Evolutionary conservation across 108 stramenopile species (phyloP).

Genomic region (Nitzschia sp.): DNA sequence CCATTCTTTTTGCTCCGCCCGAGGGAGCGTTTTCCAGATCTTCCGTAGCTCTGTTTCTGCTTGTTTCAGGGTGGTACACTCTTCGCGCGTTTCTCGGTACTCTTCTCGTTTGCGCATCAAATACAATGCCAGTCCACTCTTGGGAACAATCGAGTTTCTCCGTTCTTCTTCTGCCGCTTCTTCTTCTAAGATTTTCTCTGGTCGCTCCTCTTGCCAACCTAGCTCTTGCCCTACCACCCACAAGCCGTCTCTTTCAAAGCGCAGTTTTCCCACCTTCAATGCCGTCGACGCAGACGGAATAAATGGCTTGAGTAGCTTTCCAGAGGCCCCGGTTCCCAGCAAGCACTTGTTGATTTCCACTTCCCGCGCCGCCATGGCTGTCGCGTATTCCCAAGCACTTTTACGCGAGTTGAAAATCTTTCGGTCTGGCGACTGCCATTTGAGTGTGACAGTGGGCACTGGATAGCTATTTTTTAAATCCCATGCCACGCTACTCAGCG

Average conservation of each 20-base stretch:
- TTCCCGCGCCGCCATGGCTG: constrained; percentile 48
- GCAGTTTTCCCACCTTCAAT: constrained; percentile 68
- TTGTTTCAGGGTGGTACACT: constrained; percentile 14
- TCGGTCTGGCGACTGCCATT: constrained; percentile 73
- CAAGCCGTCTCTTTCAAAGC: constrained; percentile 81
- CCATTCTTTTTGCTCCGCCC: constrained; percentile 26
- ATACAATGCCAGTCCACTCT: constrained; percentile 38
- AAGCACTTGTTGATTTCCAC: constrained; percentile 64
- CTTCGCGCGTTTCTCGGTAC: constrained; percentile 22
- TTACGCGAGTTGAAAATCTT: constrained; percentile 66
- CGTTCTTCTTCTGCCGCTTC: constrained; percentile 10
- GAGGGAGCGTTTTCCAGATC: constrained; percentile 23
- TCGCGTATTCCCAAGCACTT: constrained; percentile 63
- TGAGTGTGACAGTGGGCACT: constrained; percentile 34
- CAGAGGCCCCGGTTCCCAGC: constrained; percentile 60
- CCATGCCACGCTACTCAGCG: constrained; percentile 40
- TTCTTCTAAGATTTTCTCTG: constrained; percentile 21
- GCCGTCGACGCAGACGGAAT: constrained; percentile 52
- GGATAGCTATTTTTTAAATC: constrained; percentile 33
- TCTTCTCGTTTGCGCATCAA: constrained; percentile 19
- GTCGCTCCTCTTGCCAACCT: constrained; percentile 63
- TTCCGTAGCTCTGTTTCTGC: constrained; percentile 35
- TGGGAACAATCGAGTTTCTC: constrained; percentile 10
- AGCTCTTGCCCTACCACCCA: constrained; percentile 91
- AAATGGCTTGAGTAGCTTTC: constrained; percentile 54